These are phyloP conservation scores for Aristolochia californica DNA, from an alignment of 164 flowering plant species.

Conservation along the genomic window DNA sequence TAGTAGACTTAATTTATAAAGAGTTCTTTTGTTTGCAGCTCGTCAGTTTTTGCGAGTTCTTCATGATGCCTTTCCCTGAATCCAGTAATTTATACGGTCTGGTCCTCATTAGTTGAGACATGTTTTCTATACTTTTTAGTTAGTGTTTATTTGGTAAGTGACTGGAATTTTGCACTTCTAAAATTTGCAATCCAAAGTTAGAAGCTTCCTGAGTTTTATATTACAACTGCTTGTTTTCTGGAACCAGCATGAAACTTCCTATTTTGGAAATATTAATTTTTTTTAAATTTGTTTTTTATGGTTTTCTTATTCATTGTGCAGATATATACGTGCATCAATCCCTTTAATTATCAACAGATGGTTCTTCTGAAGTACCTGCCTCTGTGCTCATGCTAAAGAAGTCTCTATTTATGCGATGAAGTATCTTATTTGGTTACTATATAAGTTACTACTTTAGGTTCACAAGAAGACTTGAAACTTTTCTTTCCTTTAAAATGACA, in stretches of 20 bases:
- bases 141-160: neutral
- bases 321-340: slow-evolving; percentile 29
- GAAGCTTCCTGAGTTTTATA: neutral
- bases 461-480: slow-evolving; percentile 17
- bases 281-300: slow-evolving; percentile 20
- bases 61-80: no score
- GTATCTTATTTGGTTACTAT: slow-evolving; percentile 17
- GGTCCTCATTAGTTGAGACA: no score
- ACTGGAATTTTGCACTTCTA: neutral
- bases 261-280: slow-evolving; percentile 5
- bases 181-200: neutral
- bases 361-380: slow-evolving; percentile 46
- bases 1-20: no score
- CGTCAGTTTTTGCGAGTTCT: no score
- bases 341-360: slow-evolving; percentile 41
- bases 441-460: slow-evolving; percentile 20
- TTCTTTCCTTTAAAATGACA: slow-evolving; percentile 14
- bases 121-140: neutral
- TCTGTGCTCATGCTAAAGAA: slow-evolving; percentile 34
- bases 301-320: slow-evolving; percentile 36
- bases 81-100: no score
- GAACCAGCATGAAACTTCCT: slow-evolving; percentile 1
- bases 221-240: neutral
- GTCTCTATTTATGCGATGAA: slow-evolving; percentile 26
- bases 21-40: no score